These are phyloP conservation scores for Thymus mandschuricus DNA, from an alignment of 257 asterid genomes.

Conservation along the genomic window DNA sequence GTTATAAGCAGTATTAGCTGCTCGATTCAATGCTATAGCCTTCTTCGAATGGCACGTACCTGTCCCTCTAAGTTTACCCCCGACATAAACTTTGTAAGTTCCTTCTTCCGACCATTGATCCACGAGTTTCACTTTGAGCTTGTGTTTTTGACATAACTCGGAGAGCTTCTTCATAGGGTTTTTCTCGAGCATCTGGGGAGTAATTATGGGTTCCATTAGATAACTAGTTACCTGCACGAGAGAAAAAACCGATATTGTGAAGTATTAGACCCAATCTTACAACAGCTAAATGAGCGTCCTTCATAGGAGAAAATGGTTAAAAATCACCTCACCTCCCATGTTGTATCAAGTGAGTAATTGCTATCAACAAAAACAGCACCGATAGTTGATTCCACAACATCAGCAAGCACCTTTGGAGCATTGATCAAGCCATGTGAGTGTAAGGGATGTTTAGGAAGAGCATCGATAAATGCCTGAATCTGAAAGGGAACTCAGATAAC, in stretches of 20 bases:
- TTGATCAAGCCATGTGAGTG: slow-evolving; percentile 78
- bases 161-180: slow-evolving; percentile 75
- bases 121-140: slow-evolving; percentile 58
- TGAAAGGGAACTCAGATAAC: slow-evolving; percentile 33
- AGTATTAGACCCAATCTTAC: background rate
- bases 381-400: slow-evolving; percentile 81
- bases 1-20: slow-evolving; percentile 73
- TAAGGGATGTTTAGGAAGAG: slow-evolving; percentile 69
- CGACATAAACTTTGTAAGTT: slow-evolving; percentile 58
- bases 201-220: slow-evolving; percentile 69
- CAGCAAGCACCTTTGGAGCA: slow-evolving; percentile 88
- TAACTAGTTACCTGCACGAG: slow-evolving; percentile 55
- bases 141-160: slow-evolving; percentile 79
- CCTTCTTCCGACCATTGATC: slow-evolving; percentile 65
- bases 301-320: background rate
- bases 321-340: slow-evolving; percentile 81
- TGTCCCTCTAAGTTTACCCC: slow-evolving; percentile 62
- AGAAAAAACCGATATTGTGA: background rate
- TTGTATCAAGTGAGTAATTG: slow-evolving; percentile 60
- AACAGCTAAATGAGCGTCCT: background rate
- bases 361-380: slow-evolving; percentile 84
- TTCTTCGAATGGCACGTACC: slow-evolving; percentile 72
- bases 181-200: slow-evolving; percentile 67
- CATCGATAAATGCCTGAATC: slow-evolving; percentile 66
- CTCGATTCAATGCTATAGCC: slow-evolving; percentile 73